These are phyloP conservation scores for Pyricularia sp. DNA, from an alignment of 2,329 filamentous ascomycete genomes.

Conservation along the genomic window DNA sequence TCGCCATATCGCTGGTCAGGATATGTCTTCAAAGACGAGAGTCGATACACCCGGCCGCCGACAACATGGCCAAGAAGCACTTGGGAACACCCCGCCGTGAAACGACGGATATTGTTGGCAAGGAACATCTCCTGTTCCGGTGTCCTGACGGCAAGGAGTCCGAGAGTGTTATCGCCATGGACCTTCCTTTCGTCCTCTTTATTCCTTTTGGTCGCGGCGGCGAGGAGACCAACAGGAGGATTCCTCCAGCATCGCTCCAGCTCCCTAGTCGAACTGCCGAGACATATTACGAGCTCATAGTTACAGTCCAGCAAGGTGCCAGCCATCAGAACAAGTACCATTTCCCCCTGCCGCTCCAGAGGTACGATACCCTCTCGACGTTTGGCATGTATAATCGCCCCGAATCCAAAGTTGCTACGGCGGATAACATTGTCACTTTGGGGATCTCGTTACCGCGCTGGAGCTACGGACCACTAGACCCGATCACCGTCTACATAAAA, in stretches of 20 bases:
- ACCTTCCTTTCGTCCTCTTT: conserved; percentile 93
- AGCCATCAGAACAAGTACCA: conserved; percentile 81
- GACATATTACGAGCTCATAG: conserved; percentile 93
- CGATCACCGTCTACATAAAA: conserved; percentile 93
- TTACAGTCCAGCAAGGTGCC: conserved; percentile 87
- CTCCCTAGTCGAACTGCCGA: conserved; percentile 89
- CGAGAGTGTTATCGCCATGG: conserved; percentile 89
- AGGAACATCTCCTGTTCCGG: conserved; percentile 86
- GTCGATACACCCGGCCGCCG: conserved; percentile 92
- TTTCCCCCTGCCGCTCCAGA: conserved; percentile 81
- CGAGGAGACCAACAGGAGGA: conserved; percentile 79
- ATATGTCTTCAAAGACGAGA: conserved; percentile 91
- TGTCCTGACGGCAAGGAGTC: conserved; percentile 76
- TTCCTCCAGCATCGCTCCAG: conserved; percentile 86
- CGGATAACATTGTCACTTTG: conserved; percentile 84
- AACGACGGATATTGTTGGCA: conserved; percentile 84
- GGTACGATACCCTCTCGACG: conserved; percentile 94
- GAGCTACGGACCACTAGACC: conserved; percentile 94
- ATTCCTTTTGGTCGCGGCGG: conserved; percentile 90
- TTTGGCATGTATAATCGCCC: conserved; percentile 99
- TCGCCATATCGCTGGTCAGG: conserved; percentile 84
- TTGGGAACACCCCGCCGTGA: conserved; percentile 85
- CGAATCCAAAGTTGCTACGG: conserved; percentile 74
- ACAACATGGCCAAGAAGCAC: conserved; percentile 87
- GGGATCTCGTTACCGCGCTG: conserved; percentile 88